Evolutionary conservation across 345 rosid species (phyloP).

Genomic region (Laguncularia racemosa): DNA sequence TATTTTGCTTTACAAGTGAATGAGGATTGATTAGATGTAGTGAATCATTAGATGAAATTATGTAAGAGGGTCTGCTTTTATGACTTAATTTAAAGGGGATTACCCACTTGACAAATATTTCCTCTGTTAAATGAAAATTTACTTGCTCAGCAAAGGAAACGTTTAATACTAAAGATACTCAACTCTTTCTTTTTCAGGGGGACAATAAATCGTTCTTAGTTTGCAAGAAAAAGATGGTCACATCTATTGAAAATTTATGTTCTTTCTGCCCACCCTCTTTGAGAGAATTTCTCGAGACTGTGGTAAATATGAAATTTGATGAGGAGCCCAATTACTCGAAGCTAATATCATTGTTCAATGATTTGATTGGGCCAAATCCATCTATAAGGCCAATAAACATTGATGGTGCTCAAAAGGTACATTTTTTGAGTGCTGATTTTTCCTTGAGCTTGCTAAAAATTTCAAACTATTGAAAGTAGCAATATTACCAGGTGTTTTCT

Average conservation of each 20-base stretch:
- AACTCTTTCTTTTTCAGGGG: constrained; percentile 39
- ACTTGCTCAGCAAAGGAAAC: too few relatives aligned
- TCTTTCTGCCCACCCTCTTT: constrained; percentile 89
- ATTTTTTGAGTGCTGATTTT: not conserved
- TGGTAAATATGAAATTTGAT: constrained; percentile 90
- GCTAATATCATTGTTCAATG: constrained; percentile 77
- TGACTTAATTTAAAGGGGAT: too few relatives aligned
- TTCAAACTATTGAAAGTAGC: constrained; percentile 6
- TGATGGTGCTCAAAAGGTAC: constrained; percentile 95
- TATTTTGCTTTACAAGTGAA: too few relatives aligned
- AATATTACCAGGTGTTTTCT: constrained; percentile 45
- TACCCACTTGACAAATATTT: too few relatives aligned
- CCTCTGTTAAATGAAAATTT: too few relatives aligned
- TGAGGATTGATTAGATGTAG: too few relatives aligned
- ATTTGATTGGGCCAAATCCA: constrained; percentile 64
- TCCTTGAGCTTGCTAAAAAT: not conserved
- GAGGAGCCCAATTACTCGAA: constrained; percentile 97
- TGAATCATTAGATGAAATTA: too few relatives aligned
- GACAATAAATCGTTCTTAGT: constrained; percentile 96
- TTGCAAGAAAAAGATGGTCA: constrained; percentile 96
- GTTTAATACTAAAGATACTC: not conserved
- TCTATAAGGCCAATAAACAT: constrained; percentile 83
- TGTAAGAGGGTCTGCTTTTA: too few relatives aligned
- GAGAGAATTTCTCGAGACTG: constrained; percentile 78
- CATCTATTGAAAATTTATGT: constrained; percentile 81